phyloP scores from a whole-genome alignment of 129 eudicot species.

The Rutidosis leptorrhynchoides region DNA sequence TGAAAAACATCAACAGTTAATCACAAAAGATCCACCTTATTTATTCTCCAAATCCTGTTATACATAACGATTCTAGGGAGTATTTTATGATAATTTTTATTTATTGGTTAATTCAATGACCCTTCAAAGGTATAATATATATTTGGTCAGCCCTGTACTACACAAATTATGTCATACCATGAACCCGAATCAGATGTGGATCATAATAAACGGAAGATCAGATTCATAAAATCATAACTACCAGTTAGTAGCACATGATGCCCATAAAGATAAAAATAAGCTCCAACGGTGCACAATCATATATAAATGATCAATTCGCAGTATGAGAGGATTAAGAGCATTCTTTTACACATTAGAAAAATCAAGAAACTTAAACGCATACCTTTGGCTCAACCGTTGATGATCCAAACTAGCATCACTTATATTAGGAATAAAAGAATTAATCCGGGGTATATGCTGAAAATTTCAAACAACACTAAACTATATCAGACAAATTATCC shows the following conservation, averaged over 20 bases:
- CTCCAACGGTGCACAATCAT: background rate
- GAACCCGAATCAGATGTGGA: background rate
- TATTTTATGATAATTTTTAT: background rate
- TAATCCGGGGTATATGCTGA: slow-evolving; percentile 78
- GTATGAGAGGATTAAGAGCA: background rate
- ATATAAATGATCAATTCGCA: background rate
- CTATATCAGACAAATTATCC: background rate
- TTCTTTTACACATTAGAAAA: background rate
- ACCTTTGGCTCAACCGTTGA: slow-evolving; percentile 73
- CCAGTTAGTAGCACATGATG: background rate
- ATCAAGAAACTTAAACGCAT: slow-evolving; percentile 9
- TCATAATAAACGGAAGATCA: background rate
- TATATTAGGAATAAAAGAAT: slow-evolving; percentile 52
- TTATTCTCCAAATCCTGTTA: slow-evolving; percentile 12
- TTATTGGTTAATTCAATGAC: background rate
- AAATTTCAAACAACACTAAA: slow-evolving; percentile 5
- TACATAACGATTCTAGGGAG: background rate
- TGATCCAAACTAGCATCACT: slow-evolving; percentile 78
- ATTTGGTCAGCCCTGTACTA: background rate
- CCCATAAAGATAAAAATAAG: background rate
- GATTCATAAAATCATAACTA: background rate
- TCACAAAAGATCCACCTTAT: background rate
- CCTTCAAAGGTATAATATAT: background rate
- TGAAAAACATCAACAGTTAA: slow-evolving; percentile 28
- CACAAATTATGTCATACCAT: background rate